Evolutionary conservation across 169 alveolate genomes (phyloP).

Genomic region (Plasmodium chabaudi): DNA sequence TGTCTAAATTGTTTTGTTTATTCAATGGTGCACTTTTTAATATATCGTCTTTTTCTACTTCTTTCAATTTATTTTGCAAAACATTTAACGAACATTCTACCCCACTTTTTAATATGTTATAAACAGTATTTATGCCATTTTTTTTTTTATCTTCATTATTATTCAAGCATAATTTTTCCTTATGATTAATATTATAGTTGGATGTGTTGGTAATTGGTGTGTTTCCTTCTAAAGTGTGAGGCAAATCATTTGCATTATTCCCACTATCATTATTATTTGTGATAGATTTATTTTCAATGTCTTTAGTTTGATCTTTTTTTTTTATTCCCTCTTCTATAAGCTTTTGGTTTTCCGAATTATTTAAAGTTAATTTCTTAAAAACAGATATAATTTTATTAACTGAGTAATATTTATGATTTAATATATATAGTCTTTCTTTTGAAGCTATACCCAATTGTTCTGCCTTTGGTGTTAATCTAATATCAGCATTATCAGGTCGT

Average conservation of each 20-base stretch:
- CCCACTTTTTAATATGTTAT: slow-evolving; percentile 59
- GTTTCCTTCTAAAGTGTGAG: background rate
- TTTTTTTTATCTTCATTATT: too few species aligned
- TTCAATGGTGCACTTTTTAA: background rate
- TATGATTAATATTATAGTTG: too few species aligned
- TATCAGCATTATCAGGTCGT: slow-evolving; percentile 90
- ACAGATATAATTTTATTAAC: slow-evolving; percentile 42
- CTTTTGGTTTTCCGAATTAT: background rate
- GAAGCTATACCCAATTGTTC: slow-evolving; percentile 84
- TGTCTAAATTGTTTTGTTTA: slow-evolving; percentile 5
- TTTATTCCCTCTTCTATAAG: background rate
- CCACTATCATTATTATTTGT: too few species aligned
- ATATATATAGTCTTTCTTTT: slow-evolving; percentile 76
- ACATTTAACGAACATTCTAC: slow-evolving; percentile 41
- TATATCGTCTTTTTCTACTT: background rate
- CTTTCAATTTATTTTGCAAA: slow-evolving; percentile 19
- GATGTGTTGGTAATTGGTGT: too few species aligned
- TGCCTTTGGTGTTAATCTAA: slow-evolving; percentile 88
- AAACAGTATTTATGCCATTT: slow-evolving; percentile 20
- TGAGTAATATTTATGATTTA: slow-evolving; percentile 77
- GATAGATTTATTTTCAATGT: background rate
- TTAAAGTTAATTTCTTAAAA: slow-evolving; percentile 18
- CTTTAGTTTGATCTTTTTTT: background rate
- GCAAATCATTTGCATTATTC: too few species aligned
- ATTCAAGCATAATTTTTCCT: too few species aligned